Base-by-base conservation (phyloP, 768 basidiomycete genomes). In the Terana coerulea region DNA sequence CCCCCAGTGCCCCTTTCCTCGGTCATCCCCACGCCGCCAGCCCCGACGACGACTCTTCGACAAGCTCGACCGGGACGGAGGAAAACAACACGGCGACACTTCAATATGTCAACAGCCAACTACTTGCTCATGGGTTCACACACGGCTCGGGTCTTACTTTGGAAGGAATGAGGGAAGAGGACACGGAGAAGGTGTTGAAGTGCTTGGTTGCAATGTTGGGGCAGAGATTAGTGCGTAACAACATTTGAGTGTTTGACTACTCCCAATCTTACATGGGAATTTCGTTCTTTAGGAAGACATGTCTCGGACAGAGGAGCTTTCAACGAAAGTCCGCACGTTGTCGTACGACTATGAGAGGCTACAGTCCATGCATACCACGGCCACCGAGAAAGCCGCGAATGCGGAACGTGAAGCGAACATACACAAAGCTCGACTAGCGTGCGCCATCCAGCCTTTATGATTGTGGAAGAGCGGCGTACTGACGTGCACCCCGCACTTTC, bases 321-420 rank as follows among this genome's bases (percentile, higher is more conserved):
- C 82, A 0, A 83, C 87, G 0, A 89, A 88, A 59, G 66, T 88
- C 15, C 76, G 88, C 21, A 91, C 88, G 1, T 71, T 92, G 1
- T 78, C 80, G 2, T 93, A 94, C 54, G 91, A 94, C 58, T 76
- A 90, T 52, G 89, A 91, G 62, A 78, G 91, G 11, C 73, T 92
- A 53, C 69, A 70, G 29, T 77, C 79, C 1, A 81, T 91, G 77
- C 75, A 91, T 62, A 71, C 73, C 15, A 63, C 72, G 9, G 77
- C 80, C 11, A 73, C 69, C 3, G 89, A 89, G 41, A 77, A 70
- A 22, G 77, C 80, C 1, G 84, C 82, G 12, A 83, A 76, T 40
- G 88, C 89, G 29, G 91, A 92, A 66, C 78, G 86, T n/a, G 90
- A 92, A 64, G 76, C 75, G 62, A 86, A 83, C 61, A 61, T 84